Percentiles rank a stretch among this genome's conserved stretches.
These are phyloP conservation scores for Thelephora aurantiotincta DNA, from an alignment of 768 basidiomycete genomes.

Conservation along the genomic window DNA sequence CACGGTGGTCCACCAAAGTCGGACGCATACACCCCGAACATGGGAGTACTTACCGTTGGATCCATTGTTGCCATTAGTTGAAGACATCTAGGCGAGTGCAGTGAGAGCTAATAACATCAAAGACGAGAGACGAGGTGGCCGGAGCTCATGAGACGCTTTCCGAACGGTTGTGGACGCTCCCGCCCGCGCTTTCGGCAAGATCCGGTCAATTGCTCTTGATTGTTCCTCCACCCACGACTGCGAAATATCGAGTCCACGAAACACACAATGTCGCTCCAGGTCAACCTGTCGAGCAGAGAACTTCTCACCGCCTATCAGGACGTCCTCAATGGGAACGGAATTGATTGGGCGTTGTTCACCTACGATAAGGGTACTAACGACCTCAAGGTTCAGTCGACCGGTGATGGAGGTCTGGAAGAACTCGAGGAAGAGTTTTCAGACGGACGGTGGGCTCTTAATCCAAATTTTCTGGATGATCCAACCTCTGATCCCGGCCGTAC, in stretches of 20 bases:
- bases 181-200: too few species aligned
- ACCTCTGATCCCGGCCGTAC: neutral
- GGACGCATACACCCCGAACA: too few species aligned
- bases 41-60: too few species aligned
- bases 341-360: conserved; percentile 71
- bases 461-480: neutral
- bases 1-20: too few species aligned
- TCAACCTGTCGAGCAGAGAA: conserved; percentile 65
- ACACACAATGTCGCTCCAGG: conserved; percentile 54
- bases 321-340: conserved; percentile 48
- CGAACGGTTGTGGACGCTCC: too few species aligned
- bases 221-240: neutral
- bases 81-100: too few species aligned
- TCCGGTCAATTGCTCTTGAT: neutral
- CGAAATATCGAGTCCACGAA: neutral
- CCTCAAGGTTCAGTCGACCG: conserved; percentile 75
- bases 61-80: too few species aligned
- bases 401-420: conserved; percentile 81
- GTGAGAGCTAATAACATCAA: too few species aligned
- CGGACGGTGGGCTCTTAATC: conserved; percentile 45
- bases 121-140: too few species aligned
- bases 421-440: conserved; percentile 92
- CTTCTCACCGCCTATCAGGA: conserved; percentile 63
- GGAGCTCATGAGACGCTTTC: too few species aligned
- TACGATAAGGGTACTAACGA: conserved; percentile 77